phyloP scores from a whole-genome alignment of 192 early-diverging fungal species.

The Podila horticola region DNA sequence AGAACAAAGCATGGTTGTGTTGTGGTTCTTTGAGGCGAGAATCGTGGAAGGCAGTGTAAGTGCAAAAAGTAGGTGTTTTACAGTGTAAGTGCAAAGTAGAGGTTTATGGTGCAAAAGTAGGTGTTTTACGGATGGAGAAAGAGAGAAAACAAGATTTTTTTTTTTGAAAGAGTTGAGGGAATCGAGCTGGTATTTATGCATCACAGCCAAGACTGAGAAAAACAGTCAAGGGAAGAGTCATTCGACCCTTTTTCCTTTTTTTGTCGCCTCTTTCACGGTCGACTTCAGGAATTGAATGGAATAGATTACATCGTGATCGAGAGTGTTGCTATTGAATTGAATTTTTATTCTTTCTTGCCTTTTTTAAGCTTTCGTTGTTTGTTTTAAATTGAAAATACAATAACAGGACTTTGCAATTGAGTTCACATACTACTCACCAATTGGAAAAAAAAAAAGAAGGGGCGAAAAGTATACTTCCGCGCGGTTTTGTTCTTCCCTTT shows the following conservation, averaged over 20 bases:
- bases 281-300: too few relatives aligned
- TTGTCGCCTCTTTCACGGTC: too few relatives aligned
- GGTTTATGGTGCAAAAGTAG: constrained; percentile 7
- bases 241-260: not conserved
- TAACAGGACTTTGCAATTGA: too few relatives aligned
- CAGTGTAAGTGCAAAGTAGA: not conserved
- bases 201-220: not conserved
- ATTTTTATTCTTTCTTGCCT: too few relatives aligned
- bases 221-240: not conserved
- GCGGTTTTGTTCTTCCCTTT: not conserved
- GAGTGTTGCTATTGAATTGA: too few relatives aligned
- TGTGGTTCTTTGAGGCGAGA: constrained; percentile 29
- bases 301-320: too few relatives aligned
- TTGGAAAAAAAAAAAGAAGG: not conserved
- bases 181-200: not conserved
- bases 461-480: not conserved
- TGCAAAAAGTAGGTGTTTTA: not conserved
- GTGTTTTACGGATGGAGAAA: not conserved
- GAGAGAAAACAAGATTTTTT: not conserved
- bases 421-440: too few relatives aligned
- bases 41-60: constrained; percentile 5
- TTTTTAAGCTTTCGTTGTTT: too few relatives aligned
- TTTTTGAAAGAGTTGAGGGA: not conserved
- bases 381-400: too few relatives aligned
- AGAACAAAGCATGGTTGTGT: constrained; percentile 48